phyloP scores from a whole-genome alignment of 2,329 filamentous ascomycete genomes.

The Colletotrichum tofieldiae region DNA sequence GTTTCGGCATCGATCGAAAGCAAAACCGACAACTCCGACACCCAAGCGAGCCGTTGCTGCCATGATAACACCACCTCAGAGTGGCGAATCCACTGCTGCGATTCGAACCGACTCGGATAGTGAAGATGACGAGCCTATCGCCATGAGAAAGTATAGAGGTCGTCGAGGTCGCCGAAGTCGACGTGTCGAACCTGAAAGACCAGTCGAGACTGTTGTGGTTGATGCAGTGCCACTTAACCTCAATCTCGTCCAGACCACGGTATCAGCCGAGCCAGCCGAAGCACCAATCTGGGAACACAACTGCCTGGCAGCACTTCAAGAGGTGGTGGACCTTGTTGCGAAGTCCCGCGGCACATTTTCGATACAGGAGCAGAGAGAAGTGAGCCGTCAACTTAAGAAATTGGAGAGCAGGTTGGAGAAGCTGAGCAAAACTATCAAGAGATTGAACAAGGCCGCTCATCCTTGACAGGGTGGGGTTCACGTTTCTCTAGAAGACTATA shows the following conservation, averaged over 20 bases:
- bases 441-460: background rate
- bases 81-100: background rate
- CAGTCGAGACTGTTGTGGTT: background rate
- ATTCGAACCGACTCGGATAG: background rate
- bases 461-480: background rate
- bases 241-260: background rate
- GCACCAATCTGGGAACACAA: background rate
- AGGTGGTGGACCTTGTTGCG: constrained; percentile 1
- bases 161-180: background rate
- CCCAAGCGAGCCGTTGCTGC: background rate
- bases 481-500: background rate
- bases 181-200: background rate
- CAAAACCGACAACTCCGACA: background rate
- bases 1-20: background rate
- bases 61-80: background rate
- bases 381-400: constrained; percentile 11
- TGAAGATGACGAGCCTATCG: background rate
- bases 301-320: background rate
- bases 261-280: constrained; percentile 7
- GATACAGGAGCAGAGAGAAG: background rate
- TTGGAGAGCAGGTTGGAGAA: constrained; percentile 6
- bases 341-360: background rate
- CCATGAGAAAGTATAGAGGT: background rate
- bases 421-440: constrained; percentile 21
- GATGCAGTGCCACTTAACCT: background rate